Evolutionary conservation across 257 asterid genomes (phyloP), one percentile per base, ranked within the genome.

Genomic region (Salvia rosmarinus): DNA sequence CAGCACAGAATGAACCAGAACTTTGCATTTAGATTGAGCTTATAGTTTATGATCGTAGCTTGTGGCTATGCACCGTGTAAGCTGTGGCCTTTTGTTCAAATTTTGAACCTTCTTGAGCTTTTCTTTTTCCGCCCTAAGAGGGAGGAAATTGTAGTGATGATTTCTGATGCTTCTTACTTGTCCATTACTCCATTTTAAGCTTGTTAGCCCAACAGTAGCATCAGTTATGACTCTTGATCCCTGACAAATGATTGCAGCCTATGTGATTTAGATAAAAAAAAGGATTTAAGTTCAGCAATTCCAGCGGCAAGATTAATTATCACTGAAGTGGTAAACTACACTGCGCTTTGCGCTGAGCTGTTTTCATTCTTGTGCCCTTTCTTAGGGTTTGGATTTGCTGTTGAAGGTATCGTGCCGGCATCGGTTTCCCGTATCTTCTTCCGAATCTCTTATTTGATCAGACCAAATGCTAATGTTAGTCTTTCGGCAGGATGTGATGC

Each of bases 121-220:
- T 32, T 52, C 58, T 42, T 28, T 50, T 47, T 44, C 61, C 69
- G 58, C 32, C 66, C 64, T n/a, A 4, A 30, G 30, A 17, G 43
- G 43, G 34, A 47, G 75, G 79, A 80, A 81, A 78, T 40, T 43
- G 61, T 73, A 54, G 65, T 61, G 75, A 51, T 72, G 72, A 61
- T 73, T 51, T 50, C 42, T 40, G 44, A 64, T 77, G 20, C 54
- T 70, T 69, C 57, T 67, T 16, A 44, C 43, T 19, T 16, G 43
- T 55, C 35, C 32, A 5, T n/a, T 28, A 32, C 43, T 55, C 35
- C 32, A 5, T n/a, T 28, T 42, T 52, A 43, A 56, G 34, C 64
- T 76, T 70, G 37, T 54, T 64, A 16, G 72, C 67, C 35, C 59
- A 35, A 23, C 37, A 47, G 50, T 44, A 57, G 58, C 30, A 47